Evolutionary conservation across 1,139 yeast species (phyloP), one percentile per base, ranked within the genome.

Genomic region (Torulaspora pretoriensis): DNA sequence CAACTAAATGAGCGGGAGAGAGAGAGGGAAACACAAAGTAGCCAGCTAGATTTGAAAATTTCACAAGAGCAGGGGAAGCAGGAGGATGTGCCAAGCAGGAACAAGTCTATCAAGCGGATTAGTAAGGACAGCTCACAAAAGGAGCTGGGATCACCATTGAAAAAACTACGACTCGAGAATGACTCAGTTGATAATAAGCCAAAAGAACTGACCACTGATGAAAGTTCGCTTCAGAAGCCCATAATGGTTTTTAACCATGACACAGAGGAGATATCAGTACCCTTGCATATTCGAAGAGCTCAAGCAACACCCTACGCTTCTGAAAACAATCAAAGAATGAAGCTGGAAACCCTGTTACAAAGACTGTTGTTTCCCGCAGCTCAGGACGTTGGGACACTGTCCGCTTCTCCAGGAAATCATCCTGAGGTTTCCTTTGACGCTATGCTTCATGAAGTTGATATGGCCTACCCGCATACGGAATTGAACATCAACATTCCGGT

Each of bases 401-500:
- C 47, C 2, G 32, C 50, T 4, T 37, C 40, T 22, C 35, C 41
- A 9, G 38, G 34, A 31, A n/a, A 43, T 25, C 35, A 39, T 13
- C 44, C 38, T 14, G 38, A 39, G 9, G 35, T 47, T 12, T 37
- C 50, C 4, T 50, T 55, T 31, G 55, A 61, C 8, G 35, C 48
- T 6, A 45, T 45, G 33, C 57, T 50, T 24, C 56, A 54, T 27
- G 60, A 56, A 23, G 48, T 61, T 3, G 59, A 60, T 26, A 27
- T 33, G 12, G 44, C 52, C 6, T 60, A 51, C 35, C 63, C 67
- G 14, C 50, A 54, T 16, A 51, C 59, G 3, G 69, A 72, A 23
- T 69, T 86, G 35, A 77, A 80, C 51, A 74, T 88, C 45, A 89
- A 86, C 57, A 86, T 88, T 32, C 81, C 96, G 2, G 87, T 94